Base-by-base conservation (phyloP, 176 grass and related monocot species). In the Themeda triandra region DNA sequence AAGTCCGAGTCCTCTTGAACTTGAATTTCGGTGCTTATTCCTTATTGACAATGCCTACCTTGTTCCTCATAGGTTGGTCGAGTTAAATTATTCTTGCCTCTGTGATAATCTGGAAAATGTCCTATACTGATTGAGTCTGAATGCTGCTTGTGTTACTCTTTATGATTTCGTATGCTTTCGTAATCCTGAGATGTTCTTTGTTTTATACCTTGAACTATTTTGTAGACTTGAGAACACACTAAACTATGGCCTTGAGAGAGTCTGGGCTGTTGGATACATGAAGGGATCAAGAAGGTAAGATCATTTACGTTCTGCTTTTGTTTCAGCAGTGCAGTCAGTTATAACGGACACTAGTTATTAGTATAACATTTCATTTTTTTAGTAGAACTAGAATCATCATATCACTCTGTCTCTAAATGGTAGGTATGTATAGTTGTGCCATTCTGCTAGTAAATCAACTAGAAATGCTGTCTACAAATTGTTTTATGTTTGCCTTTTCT, bases 231-330 rank as follows among this genome's bases (percentile, higher is more conserved):
- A 98, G 51, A 98, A 96, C 79, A 98, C 96, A 23, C 83, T 98
- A 66, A 98, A 98, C 85, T 98, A 98, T 84, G 93, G 93, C 71
- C 93, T 98, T 89, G 96, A 98, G 79, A 86, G 96, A 82, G 96
- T 98, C 66, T 98, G 96, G 96, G 91, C 96, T 76, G 46, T 98
- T 58, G 96, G 93, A 89, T 98, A 90, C 91, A 91, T 94, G 73
- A 98, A 95, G 81, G 96, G 96, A 79, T 98, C 96, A 73, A 95
- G 96, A 86, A 95, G 96, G 96, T 98, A 80, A 88, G 56, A 79
- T 72, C 5, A 63, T 67, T 66, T 56, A 71, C 67, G 40, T 63
- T 59, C 66, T 85, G 7, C n/a, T n/a, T n/a, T n/a, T n/a, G n/a
- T n/a, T n/a, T n/a, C n/a, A n/a, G n/a, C n/a, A n/a, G n/a, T 27